Evolutionary conservation across 2,329 filamentous ascomycete species (phyloP), one percentile per base, ranked within the genome.

Genomic region (Fusarium equiseti): DNA sequence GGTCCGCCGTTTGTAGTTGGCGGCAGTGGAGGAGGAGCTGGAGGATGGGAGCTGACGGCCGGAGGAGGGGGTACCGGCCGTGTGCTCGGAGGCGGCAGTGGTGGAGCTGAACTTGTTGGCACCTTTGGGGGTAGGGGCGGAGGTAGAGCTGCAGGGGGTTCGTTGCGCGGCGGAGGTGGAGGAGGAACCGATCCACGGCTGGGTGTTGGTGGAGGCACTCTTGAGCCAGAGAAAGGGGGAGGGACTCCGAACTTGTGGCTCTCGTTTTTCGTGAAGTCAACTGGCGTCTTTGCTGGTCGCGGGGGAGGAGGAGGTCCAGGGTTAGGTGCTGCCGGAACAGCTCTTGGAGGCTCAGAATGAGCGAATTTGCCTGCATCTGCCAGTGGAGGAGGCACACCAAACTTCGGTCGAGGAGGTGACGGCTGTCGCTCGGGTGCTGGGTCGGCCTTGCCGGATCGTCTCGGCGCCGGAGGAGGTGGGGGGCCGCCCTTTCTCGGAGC

Each of bases 301-400:
- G 79, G 79, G 16, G 80, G 80, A 27, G 80, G 80, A 8, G 80
- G 79, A 8, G 79, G 79, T 10, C 78, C 79, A 4, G 78, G 74
- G 22, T 64, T 69, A 11, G 79, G 71, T 38, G 76, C 64, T n/a
- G 76, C 63, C 40, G 77, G 68, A 11, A 70, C 67, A 29, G 77
- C 75, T 43, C 74, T 76, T 16, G 75, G 71, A 29, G 76, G 73
- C 27, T 78, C 83, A 73, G 79, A 87, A 81, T 90, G 86, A 6
- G 92, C 94, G 77, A 89, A 96, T 80, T 93, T 97, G 40, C 96
- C 96, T 62, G 96, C 96, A 79, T 97, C 95, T 59, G 93, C 89
- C 64, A 98, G 82, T 4, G 95, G 93, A 35, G 96, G 96, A 48
- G 96, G 96, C 11, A 93, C 95, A 71, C 90, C 88, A 83, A 97